Evolutionary conservation across 2,329 filamentous ascomycete species (phyloP).

Genomic region (Xylaria sp.): DNA sequence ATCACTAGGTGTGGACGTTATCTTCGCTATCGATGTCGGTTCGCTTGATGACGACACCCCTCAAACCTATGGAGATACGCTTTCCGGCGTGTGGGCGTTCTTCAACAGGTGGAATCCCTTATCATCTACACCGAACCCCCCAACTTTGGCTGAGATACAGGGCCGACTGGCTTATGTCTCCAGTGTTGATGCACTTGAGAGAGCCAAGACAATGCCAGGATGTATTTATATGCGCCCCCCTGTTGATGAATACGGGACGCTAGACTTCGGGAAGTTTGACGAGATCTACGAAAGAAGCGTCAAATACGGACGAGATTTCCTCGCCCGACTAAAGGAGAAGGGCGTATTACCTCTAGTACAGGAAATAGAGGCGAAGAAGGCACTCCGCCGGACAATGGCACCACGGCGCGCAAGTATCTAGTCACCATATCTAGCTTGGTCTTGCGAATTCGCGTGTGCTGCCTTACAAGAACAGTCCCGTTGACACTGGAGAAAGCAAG

Average conservation of each 20-base stretch:
- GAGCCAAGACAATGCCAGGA: conserved; percentile 89
- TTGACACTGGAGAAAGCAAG: too few species aligned
- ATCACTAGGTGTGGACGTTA: conserved; percentile 87
- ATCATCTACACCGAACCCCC: conserved; percentile 87
- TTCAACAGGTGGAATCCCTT: conserved; percentile 98
- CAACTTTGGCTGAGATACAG: conserved; percentile 95
- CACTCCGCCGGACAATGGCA: conserved; percentile 80
- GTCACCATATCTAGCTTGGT: not conserved
- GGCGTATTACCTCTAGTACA: conserved; percentile 77
- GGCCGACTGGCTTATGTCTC: conserved; percentile 94
- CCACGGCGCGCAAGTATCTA: conserved; percentile 81
- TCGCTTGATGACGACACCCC: conserved; percentile 91
- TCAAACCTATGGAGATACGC: conserved; percentile 90
- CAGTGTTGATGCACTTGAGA: conserved; percentile 91
- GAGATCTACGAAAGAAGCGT: conserved; percentile 95
- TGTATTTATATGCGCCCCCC: conserved; percentile 98
- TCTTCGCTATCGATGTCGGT: conserved; percentile 96
- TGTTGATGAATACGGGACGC: conserved; percentile 89
- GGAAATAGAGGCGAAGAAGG: conserved; percentile 81
- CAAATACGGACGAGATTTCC: conserved; percentile 82
- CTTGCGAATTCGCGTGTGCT: too few species aligned
- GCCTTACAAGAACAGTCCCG: too few species aligned
- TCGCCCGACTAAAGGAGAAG: conserved; percentile 80
- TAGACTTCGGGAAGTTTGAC: conserved; percentile 97
- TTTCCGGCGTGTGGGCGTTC: conserved; percentile 95